These are phyloP conservation scores for Emmonsiellopsis sp. DNA, from an alignment of 2,329 filamentous ascomycete genomes.

Conservation along the genomic window DNA sequence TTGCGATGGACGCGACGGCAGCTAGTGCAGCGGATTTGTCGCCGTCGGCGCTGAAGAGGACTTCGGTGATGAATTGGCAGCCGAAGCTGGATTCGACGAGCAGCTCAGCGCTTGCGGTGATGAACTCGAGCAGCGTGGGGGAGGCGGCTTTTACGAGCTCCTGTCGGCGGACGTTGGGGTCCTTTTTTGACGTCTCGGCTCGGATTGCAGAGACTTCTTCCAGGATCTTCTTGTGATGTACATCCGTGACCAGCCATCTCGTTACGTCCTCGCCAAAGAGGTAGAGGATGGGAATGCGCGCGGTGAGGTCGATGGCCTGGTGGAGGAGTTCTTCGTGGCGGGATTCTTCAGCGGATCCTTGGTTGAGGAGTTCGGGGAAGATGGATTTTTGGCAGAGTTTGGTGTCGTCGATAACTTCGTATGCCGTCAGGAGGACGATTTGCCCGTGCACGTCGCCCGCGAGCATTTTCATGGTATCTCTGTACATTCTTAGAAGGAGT, in stretches of 20 bases:
- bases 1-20: conserved; percentile 48
- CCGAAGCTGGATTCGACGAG: conserved; percentile 71
- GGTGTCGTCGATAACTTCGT: conserved; percentile 91
- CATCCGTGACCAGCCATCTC: conserved; percentile 55
- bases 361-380: conserved; percentile 75
- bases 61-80: conserved; percentile 75
- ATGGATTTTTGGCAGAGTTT: conserved; percentile 78
- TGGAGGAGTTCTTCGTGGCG: conserved; percentile 37
- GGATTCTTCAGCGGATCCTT: conserved; percentile 39
- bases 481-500: conserved; percentile 77
- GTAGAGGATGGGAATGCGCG: conserved; percentile 64
- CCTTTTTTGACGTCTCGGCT: conserved; percentile 84
- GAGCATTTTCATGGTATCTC: conserved; percentile 79
- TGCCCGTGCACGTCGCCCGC: conserved; percentile 72
- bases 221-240: conserved; percentile 58
- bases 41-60: conserved; percentile 65
- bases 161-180: conserved; percentile 61
- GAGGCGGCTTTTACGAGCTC: conserved; percentile 71
- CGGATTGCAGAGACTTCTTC: conserved; percentile 71
- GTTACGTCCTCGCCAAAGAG: conserved; percentile 59
- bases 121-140: conserved; percentile 63
- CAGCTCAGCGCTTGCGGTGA: conserved; percentile 57
- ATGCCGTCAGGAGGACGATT: conserved; percentile 71
- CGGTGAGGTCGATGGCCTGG: conserved; percentile 37
- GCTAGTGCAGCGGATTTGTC: conserved; percentile 68